Evolutionary conservation across 805 yeast species (phyloP).

Genomic region (Monosporozyma aerobia): DNA sequence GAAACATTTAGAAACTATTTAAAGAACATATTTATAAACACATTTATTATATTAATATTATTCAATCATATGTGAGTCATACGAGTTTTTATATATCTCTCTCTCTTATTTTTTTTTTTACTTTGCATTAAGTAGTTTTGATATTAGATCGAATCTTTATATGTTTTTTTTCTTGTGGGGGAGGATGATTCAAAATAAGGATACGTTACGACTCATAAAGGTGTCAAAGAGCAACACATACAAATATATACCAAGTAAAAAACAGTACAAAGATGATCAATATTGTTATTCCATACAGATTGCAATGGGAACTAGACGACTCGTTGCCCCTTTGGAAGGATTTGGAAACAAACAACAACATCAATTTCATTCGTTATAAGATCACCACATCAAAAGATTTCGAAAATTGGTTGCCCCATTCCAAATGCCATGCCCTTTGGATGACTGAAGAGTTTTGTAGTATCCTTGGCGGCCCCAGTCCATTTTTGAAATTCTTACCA

Average conservation of each 20-base stretch:
- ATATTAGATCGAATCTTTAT: too few species aligned
- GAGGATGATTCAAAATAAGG: background rate
- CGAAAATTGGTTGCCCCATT: slow-evolving; percentile 31
- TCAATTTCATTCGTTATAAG: slow-evolving; percentile 33
- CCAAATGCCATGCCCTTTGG: slow-evolving; percentile 45
- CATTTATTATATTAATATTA: too few species aligned
- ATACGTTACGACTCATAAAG: too few species aligned
- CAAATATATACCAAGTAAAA: too few species aligned
- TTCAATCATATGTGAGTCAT: too few species aligned
- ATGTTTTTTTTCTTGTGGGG: background rate
- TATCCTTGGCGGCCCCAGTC: slow-evolving; percentile 35
- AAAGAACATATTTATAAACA: background rate
- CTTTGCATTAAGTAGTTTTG: too few species aligned
- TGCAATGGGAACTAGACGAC: slow-evolving; percentile 38
- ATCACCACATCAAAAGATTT: slow-evolving; percentile 37
- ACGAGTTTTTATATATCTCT: too few species aligned
- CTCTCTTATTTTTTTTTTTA: too few species aligned
- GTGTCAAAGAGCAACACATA: too few species aligned
- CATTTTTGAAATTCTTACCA: slow-evolving; percentile 41
- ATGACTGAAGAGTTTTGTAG: slow-evolving; percentile 45
- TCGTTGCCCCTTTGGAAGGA: slow-evolving; percentile 38
- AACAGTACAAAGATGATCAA: background rate
- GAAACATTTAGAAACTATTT: background rate
- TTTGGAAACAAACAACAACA: slow-evolving; percentile 30
- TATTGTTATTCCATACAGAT: slow-evolving; percentile 25